A percentile compares a stretch with the other conserved stretches of the same genome.
phyloP scores from a whole-genome alignment of 768 basidiomycete species.

The Leccinum aurantiacum region DNA sequence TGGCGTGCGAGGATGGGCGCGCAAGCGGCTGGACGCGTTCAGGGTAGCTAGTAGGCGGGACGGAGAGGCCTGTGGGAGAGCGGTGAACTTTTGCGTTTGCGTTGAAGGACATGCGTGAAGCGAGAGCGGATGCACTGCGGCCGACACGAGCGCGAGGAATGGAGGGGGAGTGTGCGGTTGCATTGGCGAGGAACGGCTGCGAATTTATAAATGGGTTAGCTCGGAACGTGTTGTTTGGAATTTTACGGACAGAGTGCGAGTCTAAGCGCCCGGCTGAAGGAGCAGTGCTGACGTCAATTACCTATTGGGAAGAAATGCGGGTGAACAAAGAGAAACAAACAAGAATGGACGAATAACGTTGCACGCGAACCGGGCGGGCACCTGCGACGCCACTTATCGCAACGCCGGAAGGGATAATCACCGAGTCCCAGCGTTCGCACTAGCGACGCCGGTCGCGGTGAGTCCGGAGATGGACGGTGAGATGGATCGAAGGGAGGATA shows the following conservation, averaged over 20 bases:
- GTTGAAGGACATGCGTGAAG: neutral
- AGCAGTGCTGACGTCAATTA: constrained; percentile 27
- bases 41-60: constrained; percentile 24
- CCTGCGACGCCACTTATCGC: constrained; percentile 1
- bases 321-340: constrained; percentile 13
- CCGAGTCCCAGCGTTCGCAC: neutral
- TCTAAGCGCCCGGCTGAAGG: constrained; percentile 9
- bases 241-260: constrained; percentile 23
- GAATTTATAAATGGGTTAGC: constrained; percentile 26
- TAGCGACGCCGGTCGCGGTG: constrained; percentile 14
- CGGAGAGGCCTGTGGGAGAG: constrained; percentile 5
- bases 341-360: constrained; percentile 4
- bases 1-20: constrained; percentile 10
- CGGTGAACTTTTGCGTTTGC: constrained; percentile 13
- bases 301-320: constrained; percentile 21
- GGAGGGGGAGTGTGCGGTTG: neutral
- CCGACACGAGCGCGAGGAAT: constrained; percentile 1
- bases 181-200: constrained; percentile 11
- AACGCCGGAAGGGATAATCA: constrained; percentile 21
- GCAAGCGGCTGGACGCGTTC: constrained; percentile 11
- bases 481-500: constrained; percentile 13
- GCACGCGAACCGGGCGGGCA: neutral
- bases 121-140: neutral
- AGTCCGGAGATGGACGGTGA: constrained; percentile 14
- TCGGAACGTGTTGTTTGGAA: neutral